Base-by-base conservation (phyloP, 148 eudicot species). In the Camellia lanceoleosa region DNA sequence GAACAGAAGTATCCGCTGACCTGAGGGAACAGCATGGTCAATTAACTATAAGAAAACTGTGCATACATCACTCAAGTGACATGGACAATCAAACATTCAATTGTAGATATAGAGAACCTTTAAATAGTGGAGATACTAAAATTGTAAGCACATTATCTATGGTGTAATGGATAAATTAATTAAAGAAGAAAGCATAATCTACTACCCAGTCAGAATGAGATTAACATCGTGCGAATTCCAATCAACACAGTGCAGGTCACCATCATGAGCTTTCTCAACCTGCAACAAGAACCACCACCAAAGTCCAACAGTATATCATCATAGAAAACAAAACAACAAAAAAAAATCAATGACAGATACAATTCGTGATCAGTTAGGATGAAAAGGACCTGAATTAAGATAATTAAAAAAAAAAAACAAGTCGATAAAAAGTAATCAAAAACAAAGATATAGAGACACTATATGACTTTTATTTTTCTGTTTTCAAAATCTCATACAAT, bases 171-270 rank as follows among this genome's bases (percentile, higher is more conserved):
- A 8, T 49, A 62, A 61, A 42, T 44, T 46, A 23, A 58, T 61
- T 69, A 69, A 71, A 71, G 58, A 55, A 6, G 11, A 55, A 55
- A 55, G 56, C 38, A 47, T 46, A 49, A 79, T 61, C n/a, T 55
- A 60, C 62, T 91, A 96, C 98, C 99, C 98, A 42, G 99, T 96
- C 81, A 96, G 83, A 77, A 93, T 93, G 56, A 91, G 81, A 84
- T 96, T 93, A 30, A 85, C 88, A 86, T 96, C 97, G 77, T 85
- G 83, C 44, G 95, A 89, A 89, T 93, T 93, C 99, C 98, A 96
- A 87, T 96, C 99, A 82, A 96, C 99, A 85, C 98, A 93, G 78
- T 96, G 99, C 76, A 96, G 87, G 83, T 96, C 98, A 81, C 98
- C 91, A 88, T 90, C 74, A 68, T 96, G 99, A 66, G 99, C 99